Base-by-base conservation (phyloP, 2,329 filamentous ascomycete species). In the Metarhizium rileyi region DNA sequence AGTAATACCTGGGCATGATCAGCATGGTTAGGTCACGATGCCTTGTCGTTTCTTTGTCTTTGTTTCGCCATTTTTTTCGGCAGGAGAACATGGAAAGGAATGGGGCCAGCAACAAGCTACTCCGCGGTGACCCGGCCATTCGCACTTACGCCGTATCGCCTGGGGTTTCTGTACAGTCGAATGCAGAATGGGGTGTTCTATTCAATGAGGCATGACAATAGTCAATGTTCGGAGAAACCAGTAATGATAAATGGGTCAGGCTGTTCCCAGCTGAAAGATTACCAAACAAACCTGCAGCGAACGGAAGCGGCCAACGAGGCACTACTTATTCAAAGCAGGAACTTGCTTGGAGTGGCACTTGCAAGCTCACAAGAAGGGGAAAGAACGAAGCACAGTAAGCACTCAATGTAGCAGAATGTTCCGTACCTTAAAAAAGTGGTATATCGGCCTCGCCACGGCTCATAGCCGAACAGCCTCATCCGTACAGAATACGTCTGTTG, bases 381-480 rank as follows among this genome's bases (percentile, higher is more conserved):
- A n/a, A n/a, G n/a, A n/a, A n/a, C n/a, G n/a, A n/a, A n/a, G n/a
- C n/a, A n/a, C n/a, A n/a, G n/a, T n/a, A n/a, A n/a, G n/a, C n/a
- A n/a, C n/a, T n/a, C n/a, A n/a, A n/a, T n/a, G n/a, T n/a, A n/a
- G n/a, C n/a, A n/a, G n/a, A n/a, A n/a, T n/a, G n/a, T n/a, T 38
- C 35, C 35, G 35, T 38, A 18, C 35, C 14, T 12, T 4, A 12
- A 22, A 22, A n/a, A n/a, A n/a, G n/a, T n/a, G n/a, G n/a, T n/a
- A 5, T 44, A 47, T 45, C 44, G 33, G 41, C 41, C 45, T 45
- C 49, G 41, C 43, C 38, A 41, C 49, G 49, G 44, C 40, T 25
- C 45, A 47, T 42, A 44, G 38, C 49, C 49, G 49, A 44, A 42
- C 49, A 46, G 49, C 49, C 46, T 40, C 23, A 48, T 48, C 42